phyloP scores from a whole-genome alignment of 805 yeast genomes.

The Grigorovia yakushimaensis region DNA sequence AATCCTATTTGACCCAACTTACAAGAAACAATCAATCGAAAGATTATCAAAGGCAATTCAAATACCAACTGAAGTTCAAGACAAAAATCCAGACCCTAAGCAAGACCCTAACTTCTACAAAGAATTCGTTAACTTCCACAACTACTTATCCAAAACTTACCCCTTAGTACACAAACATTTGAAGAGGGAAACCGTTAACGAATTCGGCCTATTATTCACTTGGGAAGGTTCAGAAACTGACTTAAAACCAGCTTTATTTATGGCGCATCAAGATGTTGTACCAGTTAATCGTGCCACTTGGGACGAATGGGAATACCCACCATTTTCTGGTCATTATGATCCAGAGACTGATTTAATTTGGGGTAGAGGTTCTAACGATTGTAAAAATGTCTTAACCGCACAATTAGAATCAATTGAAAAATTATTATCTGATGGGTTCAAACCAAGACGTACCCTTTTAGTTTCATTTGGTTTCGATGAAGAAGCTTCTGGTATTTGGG shows the following conservation, averaged over 20 bases:
- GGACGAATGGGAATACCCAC: conserved; percentile 56
- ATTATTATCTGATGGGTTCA: conserved; percentile 39
- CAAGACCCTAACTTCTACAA: conserved; percentile 32
- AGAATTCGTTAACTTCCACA: conserved; percentile 39
- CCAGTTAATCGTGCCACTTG: conserved; percentile 59
- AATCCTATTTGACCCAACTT: conserved; percentile 28
- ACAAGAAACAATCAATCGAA: conserved; percentile 31
- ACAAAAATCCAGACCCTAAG: conserved; percentile 33
- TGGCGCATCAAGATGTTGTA: conserved; percentile 82
- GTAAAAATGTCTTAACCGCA: conserved; percentile 59
- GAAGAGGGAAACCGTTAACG: conserved; percentile 46
- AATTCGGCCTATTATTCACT: conserved; percentile 55
- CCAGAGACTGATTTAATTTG: conserved; percentile 43
- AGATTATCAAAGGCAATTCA: conserved; percentile 50
- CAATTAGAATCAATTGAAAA: conserved; percentile 58
- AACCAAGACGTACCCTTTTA: conserved; percentile 54
- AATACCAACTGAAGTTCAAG: conserved; percentile 56
- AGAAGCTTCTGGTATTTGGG: conserved; percentile 55
- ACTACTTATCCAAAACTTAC: conserved; percentile 43
- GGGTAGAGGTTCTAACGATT: conserved; percentile 75
- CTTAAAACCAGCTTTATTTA: conserved; percentile 56
- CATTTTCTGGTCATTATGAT: conserved; percentile 59
- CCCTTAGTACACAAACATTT: conserved; percentile 43
- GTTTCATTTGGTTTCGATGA: conserved; percentile 73
- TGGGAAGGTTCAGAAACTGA: conserved; percentile 46